phyloP scores from a whole-genome alignment of 148 eudicot species.

The Tetragonia tetragonoides region DNA sequence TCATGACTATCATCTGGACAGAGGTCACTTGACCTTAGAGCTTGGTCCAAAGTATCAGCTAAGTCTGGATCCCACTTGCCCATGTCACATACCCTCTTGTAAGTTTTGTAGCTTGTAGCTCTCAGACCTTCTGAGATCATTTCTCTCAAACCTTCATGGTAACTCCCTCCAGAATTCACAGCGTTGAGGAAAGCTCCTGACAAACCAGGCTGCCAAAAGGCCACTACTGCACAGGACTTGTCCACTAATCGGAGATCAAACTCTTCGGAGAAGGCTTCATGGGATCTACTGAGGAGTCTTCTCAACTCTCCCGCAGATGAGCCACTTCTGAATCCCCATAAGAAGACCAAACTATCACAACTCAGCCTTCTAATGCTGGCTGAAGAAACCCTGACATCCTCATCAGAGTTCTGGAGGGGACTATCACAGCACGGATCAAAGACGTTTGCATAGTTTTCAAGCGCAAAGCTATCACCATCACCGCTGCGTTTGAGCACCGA shows the following conservation, averaged over 20 bases:
- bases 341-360: slow-evolving; percentile 57
- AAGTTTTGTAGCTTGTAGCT: slow-evolving; percentile 55
- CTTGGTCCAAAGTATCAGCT: slow-evolving; percentile 74
- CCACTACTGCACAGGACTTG: slow-evolving; percentile 67
- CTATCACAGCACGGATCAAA: slow-evolving; percentile 34
- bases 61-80: slow-evolving; percentile 59
- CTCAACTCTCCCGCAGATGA: slow-evolving; percentile 47
- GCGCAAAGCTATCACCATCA: slow-evolving; percentile 22
- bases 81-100: slow-evolving; percentile 49
- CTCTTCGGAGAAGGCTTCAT: slow-evolving; percentile 53
- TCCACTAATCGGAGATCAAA: slow-evolving; percentile 72
- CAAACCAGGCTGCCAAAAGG: slow-evolving; percentile 57
- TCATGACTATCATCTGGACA: slow-evolving; percentile 23
- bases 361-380: slow-evolving; percentile 46
- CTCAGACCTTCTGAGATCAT: slow-evolving; percentile 60
- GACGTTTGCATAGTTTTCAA: slow-evolving; percentile 45
- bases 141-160: slow-evolving; percentile 38
- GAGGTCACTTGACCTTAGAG: slow-evolving; percentile 35
- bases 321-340: slow-evolving; percentile 81
- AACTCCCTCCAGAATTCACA: slow-evolving; percentile 45
- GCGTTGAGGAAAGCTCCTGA: slow-evolving; percentile 49
- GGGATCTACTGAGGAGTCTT: slow-evolving; percentile 45
- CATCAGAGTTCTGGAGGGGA: slow-evolving; percentile 32
- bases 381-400: slow-evolving; percentile 48
- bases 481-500: slow-evolving; percentile 44